Evolutionary conservation across 1,284 basidiomycete genomes (phyloP).

Genomic region (Ceratobasidium theobromae): DNA sequence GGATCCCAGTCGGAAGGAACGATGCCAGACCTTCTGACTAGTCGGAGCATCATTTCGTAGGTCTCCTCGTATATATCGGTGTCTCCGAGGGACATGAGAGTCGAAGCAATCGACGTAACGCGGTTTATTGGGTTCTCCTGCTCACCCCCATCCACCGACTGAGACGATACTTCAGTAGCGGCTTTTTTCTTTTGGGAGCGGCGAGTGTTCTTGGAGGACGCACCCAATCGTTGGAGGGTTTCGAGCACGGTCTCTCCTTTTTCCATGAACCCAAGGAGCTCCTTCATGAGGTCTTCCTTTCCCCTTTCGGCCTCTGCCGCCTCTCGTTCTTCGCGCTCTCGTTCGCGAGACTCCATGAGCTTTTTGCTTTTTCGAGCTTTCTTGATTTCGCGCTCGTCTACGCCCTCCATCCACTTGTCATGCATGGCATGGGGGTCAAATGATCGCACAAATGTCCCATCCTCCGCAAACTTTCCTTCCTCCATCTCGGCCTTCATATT

Average conservation of each 20-base stretch:
- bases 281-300: constrained; percentile 65
- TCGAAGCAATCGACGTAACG: constrained; percentile 80
- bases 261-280: constrained; percentile 72
- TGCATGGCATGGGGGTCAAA: constrained; percentile 90
- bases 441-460: constrained; percentile 84
- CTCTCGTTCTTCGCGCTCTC: constrained; percentile 70
- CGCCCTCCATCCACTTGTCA: constrained; percentile 91
- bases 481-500: constrained; percentile 99
- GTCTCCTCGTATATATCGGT: constrained; percentile 80
- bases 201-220: constrained; percentile 25
- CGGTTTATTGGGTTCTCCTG: constrained; percentile 62
- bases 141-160: constrained; percentile 38
- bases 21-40: constrained; percentile 65
- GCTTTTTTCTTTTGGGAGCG: constrained; percentile 27
- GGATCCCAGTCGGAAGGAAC: constrained; percentile 72
- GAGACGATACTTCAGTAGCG: constrained; percentile 52
- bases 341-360: constrained; percentile 67
- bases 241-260: constrained; percentile 90
- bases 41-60: constrained; percentile 77
- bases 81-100: constrained; percentile 78
- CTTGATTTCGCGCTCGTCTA: constrained; percentile 86
- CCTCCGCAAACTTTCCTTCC: constrained; percentile 93
- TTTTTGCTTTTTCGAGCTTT: constrained; percentile 71
- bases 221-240: constrained; percentile 83
- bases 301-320: constrained; percentile 60